Evolutionary conservation across 495 filamentous ascomycete genomes (phyloP).

Genomic region (Hyaloscypha finlandica): DNA sequence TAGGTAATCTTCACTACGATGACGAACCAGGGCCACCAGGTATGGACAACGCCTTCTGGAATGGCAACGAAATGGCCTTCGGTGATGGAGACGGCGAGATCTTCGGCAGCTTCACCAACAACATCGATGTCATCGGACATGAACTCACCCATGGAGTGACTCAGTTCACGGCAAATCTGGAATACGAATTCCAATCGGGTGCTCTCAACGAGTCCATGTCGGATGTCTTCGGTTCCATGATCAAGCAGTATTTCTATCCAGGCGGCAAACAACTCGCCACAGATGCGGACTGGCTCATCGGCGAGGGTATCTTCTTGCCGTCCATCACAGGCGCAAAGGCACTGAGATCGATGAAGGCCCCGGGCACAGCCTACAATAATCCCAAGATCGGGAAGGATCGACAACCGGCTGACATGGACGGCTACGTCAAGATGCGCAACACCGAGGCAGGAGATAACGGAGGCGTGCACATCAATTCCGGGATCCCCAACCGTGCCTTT

Average conservation of each 20-base stretch:
- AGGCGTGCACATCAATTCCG: slow-evolving; percentile 55
- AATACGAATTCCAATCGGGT: slow-evolving; percentile 47
- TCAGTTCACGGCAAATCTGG: slow-evolving; percentile 44
- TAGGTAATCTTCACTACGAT: slow-evolving; percentile 9
- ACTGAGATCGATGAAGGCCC: slow-evolving; percentile 50
- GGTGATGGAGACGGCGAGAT: slow-evolving; percentile 12
- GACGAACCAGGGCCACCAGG: slow-evolving; percentile 1
- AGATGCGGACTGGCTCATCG: slow-evolving; percentile 54
- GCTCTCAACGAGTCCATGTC: slow-evolving; percentile 55
- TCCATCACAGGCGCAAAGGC: slow-evolving; percentile 41
- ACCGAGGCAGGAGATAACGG: slow-evolving; percentile 43
- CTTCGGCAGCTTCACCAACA: slow-evolving; percentile 22
- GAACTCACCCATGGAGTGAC: slow-evolving; percentile 55
- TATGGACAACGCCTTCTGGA: slow-evolving; percentile 17
- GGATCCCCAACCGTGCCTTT: slow-evolving; percentile 26
- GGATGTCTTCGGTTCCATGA: slow-evolving; percentile 55
- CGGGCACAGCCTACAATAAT: slow-evolving; percentile 50
- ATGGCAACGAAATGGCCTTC: slow-evolving; percentile 11
- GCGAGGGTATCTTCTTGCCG: slow-evolving; percentile 47
- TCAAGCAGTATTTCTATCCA: slow-evolving; percentile 43
- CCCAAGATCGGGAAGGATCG: slow-evolving; percentile 49
- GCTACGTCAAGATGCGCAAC: slow-evolving; percentile 27
- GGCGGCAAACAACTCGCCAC: slow-evolving; percentile 31
- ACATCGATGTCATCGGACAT: slow-evolving; percentile 53
- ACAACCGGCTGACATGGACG: slow-evolving; percentile 43